Conservation (phyloP, 2,329 filamentous ascomycete genomes). For the Pseudogymnoascus sp. region DNA sequence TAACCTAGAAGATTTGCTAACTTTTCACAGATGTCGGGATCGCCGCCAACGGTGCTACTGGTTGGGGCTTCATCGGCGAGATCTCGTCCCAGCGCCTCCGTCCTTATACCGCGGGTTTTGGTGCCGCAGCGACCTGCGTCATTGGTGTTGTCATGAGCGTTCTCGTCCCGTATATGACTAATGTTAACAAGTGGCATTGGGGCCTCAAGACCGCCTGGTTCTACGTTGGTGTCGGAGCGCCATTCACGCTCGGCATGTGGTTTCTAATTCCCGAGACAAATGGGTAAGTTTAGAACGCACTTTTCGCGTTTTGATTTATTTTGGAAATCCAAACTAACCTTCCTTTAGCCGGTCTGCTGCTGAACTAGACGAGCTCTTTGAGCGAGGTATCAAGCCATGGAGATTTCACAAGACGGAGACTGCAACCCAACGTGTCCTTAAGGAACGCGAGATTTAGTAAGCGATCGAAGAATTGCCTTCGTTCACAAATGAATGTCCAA, state of each 20-base stretch:
- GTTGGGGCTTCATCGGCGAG: slow-evolving; percentile 21
- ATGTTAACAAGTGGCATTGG: slow-evolving; percentile 82
- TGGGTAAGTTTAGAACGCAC: neutral
- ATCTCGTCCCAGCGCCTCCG: slow-evolving; percentile 20
- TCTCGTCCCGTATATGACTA: slow-evolving; percentile 87
- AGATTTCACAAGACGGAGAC: slow-evolving; percentile 15
- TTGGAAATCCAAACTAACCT: neutral
- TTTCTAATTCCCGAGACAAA: slow-evolving; percentile 17
- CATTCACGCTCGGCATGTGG: slow-evolving; percentile 14
- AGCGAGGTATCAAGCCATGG: slow-evolving; percentile 17
- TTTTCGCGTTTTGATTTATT: neutral
- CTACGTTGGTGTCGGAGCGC: slow-evolving; percentile 15
- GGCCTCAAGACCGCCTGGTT: slow-evolving; percentile 29
- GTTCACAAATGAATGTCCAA: neutral
- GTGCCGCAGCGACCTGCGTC: slow-evolving; percentile 38
- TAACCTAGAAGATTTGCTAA: neutral
- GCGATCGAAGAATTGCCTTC: neutral
- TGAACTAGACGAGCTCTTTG: slow-evolving; percentile 22
- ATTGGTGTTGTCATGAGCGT: slow-evolving; percentile 74
- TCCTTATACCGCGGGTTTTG: slow-evolving; percentile 18
- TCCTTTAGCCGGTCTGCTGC: slow-evolving; percentile 18
- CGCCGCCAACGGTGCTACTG: slow-evolving; percentile 11
- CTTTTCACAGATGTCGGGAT: neutral
- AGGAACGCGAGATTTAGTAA: neutral
- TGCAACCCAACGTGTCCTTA: slow-evolving; percentile 11